A percentile compares a stretch with the other conserved stretches of the same genome.
Evolutionary conservation across 331 rosid genomes (phyloP).

Genomic region (Malus hybrid): DNA sequence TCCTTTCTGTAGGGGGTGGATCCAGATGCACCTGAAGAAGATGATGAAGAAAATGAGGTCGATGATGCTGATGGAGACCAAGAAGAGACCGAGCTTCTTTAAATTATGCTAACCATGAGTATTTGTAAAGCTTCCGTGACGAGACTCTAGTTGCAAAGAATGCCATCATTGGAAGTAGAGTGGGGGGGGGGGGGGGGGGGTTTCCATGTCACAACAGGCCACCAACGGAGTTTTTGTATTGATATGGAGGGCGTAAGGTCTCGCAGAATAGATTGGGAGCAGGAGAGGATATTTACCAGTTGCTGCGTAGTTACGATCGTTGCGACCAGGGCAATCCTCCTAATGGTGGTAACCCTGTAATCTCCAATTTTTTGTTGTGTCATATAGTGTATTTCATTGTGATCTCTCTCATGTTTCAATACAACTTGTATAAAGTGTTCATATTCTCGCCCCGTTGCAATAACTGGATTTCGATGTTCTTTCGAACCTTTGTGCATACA

Average conservation of each 20-base stretch:
- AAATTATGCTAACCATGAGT: slow-evolving; percentile 14
- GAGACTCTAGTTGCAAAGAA: not conserved
- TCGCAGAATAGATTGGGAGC: not conserved
- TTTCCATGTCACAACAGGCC: not conserved
- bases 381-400: not conserved
- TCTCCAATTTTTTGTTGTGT: not conserved
- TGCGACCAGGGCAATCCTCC: not conserved
- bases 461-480: not conserved
- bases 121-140: not conserved
- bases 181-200: not conserved
- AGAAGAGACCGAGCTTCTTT: slow-evolving; percentile 85
- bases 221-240: not conserved
- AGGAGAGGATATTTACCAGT: not conserved
- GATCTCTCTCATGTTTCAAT: not conserved
- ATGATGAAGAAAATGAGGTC: slow-evolving; percentile 91
- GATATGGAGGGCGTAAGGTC: not conserved
- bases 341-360: not conserved
- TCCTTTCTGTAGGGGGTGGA: slow-evolving; percentile 67
- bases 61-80: slow-evolving; percentile 96
- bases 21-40: slow-evolving; percentile 99
- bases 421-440: not conserved
- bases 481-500: not conserved
- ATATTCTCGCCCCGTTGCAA: not conserved
- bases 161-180: not conserved
- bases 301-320: not conserved